A percentile compares a stretch with the other conserved stretches of the same genome.
phyloP scores from a whole-genome alignment of 1,284 basidiomycete species.

The Tylopilus sp. region DNA sequence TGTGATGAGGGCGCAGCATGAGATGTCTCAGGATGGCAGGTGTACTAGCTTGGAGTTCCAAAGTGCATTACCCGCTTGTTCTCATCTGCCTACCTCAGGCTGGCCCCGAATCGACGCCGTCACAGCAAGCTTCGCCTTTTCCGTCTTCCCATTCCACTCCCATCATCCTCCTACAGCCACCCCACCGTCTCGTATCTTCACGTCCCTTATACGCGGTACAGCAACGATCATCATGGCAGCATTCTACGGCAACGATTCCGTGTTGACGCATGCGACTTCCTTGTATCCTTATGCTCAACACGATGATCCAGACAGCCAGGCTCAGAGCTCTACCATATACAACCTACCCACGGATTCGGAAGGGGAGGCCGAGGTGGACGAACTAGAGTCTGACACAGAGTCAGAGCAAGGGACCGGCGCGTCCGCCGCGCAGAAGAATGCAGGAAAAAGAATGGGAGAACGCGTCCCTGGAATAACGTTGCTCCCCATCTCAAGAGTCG shows the following conservation, averaged over 20 bases:
- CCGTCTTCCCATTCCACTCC: constrained; percentile 1
- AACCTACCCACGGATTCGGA: constrained; percentile 35
- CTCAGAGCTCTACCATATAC: constrained; percentile 27
- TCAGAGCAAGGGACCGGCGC: constrained; percentile 39
- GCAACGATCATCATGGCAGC: constrained; percentile 27
- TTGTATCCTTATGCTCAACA: constrained; percentile 30
- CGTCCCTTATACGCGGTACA: constrained; percentile 8
- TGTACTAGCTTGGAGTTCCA: constrained; percentile 16
- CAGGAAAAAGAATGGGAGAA: constrained; percentile 38
- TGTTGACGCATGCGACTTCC: constrained; percentile 31
- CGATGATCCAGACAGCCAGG: constrained; percentile 24
- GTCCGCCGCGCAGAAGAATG: constrained; percentile 32
- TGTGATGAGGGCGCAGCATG: neutral
- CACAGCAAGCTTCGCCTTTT: constrained; percentile 16
- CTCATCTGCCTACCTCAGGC: constrained; percentile 29
- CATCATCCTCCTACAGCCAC: constrained; percentile 3
- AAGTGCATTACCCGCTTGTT: constrained; percentile 19
- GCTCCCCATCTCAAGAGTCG: constrained; percentile 55
- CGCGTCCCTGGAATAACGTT: constrained; percentile 59
- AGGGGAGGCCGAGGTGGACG: constrained; percentile 52
- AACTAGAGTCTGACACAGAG: constrained; percentile 59
- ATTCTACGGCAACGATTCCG: constrained; percentile 29
- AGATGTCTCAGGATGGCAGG: constrained; percentile 25
- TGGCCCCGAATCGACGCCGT: constrained; percentile 15
- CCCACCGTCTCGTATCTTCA: constrained; percentile 3